Evolutionary conservation across 1,284 basidiomycete genomes (phyloP).

Genomic region (Lentinula novae-zelandiae): DNA sequence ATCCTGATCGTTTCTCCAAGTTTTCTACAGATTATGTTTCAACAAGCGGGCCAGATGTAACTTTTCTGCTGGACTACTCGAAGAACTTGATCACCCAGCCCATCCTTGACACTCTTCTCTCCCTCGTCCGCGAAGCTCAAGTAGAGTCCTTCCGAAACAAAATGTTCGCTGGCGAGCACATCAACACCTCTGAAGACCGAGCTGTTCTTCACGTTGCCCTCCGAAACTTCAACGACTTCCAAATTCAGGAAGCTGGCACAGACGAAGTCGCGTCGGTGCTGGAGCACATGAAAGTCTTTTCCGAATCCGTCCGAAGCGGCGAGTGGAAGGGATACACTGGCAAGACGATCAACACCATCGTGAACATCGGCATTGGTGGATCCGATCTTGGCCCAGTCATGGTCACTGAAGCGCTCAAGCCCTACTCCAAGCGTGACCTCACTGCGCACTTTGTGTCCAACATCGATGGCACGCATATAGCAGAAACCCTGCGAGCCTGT

Average conservation of each 20-base stretch:
- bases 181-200: slow-evolving; percentile 97
- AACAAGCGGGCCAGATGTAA: slow-evolving; percentile 61
- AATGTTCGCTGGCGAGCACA: slow-evolving; percentile 95
- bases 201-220: slow-evolving; percentile 95
- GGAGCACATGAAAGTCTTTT: slow-evolving; percentile 90
- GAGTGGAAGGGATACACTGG: slow-evolving; percentile 97
- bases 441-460: slow-evolving; percentile 92
- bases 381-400: slow-evolving; percentile 98
- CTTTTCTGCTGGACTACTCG: slow-evolving; percentile 92
- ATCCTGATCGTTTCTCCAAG: slow-evolving; percentile 83
- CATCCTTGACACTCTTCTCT: slow-evolving; percentile 74
- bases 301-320: slow-evolving; percentile 81
- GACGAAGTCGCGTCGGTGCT: slow-evolving; percentile 84
- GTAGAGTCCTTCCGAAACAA: slow-evolving; percentile 86
- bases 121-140: slow-evolving; percentile 81
- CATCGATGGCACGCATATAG: slow-evolving; percentile 97
- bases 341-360: slow-evolving; percentile 90
- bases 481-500: slow-evolving; percentile 81
- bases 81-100: slow-evolving; percentile 94
- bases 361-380: slow-evolving; percentile 99
- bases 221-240: slow-evolving; percentile 77
- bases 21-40: slow-evolving; percentile 81
- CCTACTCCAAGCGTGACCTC: slow-evolving; percentile 88
- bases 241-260: slow-evolving; percentile 79
- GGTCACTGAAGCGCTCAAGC: slow-evolving; percentile 97